These are phyloP conservation scores for Alternaria panax DNA, from an alignment of 2,329 filamentous ascomycete species.

Conservation along the genomic window DNA sequence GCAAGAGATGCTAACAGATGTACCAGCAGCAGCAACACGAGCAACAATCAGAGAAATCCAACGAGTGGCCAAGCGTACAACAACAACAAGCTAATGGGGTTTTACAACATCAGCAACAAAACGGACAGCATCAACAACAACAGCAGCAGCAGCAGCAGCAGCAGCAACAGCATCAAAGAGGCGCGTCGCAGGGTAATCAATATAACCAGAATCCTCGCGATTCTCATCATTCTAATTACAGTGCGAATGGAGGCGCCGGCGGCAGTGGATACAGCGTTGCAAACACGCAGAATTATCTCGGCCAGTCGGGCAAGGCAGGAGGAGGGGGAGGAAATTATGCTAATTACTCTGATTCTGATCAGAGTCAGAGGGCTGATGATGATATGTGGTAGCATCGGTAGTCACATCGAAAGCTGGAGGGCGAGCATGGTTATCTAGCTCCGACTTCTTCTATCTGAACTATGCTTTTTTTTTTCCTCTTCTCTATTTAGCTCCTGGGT, in stretches of 20 bases:
- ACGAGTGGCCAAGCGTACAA: conserved; percentile 32
- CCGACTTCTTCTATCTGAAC: not conserved
- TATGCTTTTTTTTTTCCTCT: not conserved
- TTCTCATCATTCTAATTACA: conserved; percentile 45
- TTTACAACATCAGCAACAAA: conserved; percentile 18
- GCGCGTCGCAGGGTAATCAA: not conserved
- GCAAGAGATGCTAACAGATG: not conserved
- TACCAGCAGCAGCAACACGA: conserved; percentile 32
- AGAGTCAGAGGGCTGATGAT: conserved; percentile 41
- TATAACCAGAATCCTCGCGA: conserved; percentile 37
- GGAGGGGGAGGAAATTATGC: conserved; percentile 35
- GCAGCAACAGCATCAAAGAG: conserved; percentile 2
- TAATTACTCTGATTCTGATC: conserved; percentile 40
- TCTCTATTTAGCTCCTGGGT: not conserved
- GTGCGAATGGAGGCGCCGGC: conserved; percentile 29
- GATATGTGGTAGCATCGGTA: conserved; percentile 49
- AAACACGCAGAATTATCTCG: conserved; percentile 47
- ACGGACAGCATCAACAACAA: conserved; percentile 14
- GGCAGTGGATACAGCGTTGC: conserved; percentile 46
- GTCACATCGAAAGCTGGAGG: not conserved
- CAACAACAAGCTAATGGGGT: conserved; percentile 24
- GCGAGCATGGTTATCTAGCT: conserved; percentile 2
- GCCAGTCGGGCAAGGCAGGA: conserved; percentile 36
- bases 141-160: not conserved
- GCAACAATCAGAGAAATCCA: conserved; percentile 27